Evolutionary conservation across 306 rosid species (phyloP), one percentile per base, ranked within the genome.

Genomic region (Medicago lupulina): DNA sequence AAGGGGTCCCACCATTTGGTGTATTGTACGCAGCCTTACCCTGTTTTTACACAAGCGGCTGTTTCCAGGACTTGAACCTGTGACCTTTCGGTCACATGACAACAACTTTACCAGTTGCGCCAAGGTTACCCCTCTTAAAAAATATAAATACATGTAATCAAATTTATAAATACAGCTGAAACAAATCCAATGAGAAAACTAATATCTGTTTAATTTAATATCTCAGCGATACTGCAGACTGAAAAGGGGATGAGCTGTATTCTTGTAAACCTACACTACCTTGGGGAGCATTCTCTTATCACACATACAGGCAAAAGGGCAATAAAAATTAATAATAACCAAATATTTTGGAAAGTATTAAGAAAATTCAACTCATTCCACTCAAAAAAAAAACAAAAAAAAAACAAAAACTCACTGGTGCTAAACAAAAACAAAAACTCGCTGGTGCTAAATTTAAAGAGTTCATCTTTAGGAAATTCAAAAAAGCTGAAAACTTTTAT

Each of bases 181-280:
- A 67, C 43, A 13, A 69, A 10, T 46, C 8, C 4, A 3, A 61
- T n/a, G 71, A 70, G 47, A 62, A 34, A 54, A 59, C 44, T 25
- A 47, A 74, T 34, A 69, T 53, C 51, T 53, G 23, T 41, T 55
- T 62, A 49, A n/a, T 69, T 28, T 70, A 49, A 70, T 78, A 58
- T 58, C 25, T 43, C 14, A 41, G 8, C 4, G 28, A 25, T 47
- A 40, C 38, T 59, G 39, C 14, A 6, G 31, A 39, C 17, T 17
- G 61, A 39, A 40, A 61, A 50, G 40, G 41, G 62, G 57, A 21
- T 36, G 43, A 44, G 18, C 69, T 67, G 62, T 70, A 75, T 59
- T 50, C 49, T 46, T 73, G 31, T 17, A 47, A 17, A 54, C 67
- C 71, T 76, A 14, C n/a, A 46, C 65, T 76, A 7, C 39, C 28